phyloP scores from a whole-genome alignment of 148 eudicot genomes.

The Chenopodium suecicum region DNA sequence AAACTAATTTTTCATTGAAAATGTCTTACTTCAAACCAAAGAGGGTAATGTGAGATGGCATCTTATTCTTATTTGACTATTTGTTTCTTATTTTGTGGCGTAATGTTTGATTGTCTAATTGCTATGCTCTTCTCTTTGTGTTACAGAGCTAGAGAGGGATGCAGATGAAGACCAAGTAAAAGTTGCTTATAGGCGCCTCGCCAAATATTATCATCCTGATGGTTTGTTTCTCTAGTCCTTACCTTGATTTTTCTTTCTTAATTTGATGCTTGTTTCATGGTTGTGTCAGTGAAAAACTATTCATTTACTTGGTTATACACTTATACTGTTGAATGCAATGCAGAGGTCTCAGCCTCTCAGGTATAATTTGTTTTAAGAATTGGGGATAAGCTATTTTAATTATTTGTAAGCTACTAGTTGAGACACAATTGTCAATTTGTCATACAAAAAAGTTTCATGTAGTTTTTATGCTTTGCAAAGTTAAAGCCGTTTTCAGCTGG shows the following conservation, averaged over 20 bases:
- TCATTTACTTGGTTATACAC: neutral
- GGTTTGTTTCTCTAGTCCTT: conserved; percentile 50
- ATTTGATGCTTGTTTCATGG: neutral
- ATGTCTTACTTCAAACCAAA: too few species aligned
- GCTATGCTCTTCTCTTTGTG: neutral
- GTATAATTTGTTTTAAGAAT: neutral
- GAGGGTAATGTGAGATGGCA: too few species aligned
- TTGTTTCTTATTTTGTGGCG: neutral
- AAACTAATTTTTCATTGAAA: too few species aligned
- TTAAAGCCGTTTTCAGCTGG: too few species aligned
- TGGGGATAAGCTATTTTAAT: neutral
- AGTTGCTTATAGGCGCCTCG: conserved; percentile 77
- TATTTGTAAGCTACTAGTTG: neutral
- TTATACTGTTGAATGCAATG: neutral
- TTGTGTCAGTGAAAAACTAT: neutral
- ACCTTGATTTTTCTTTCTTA: conserved; percentile 12
- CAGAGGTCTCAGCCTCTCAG: neutral
- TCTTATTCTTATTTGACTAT: too few species aligned
- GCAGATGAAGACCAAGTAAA: conserved; percentile 80
- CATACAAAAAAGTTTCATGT: too few species aligned
- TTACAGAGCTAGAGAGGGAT: conserved; percentile 82
- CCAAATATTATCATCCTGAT: conserved; percentile 97
- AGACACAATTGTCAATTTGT: neutral
- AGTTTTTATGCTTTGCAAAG: too few species aligned
- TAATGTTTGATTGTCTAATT: neutral